A percentile compares a stretch with the other conserved stretches of the same genome.
Evolutionary conservation across 2,329 filamentous ascomycete genomes (phyloP).

Genomic region (Pseudogymnoascus sp.): DNA sequence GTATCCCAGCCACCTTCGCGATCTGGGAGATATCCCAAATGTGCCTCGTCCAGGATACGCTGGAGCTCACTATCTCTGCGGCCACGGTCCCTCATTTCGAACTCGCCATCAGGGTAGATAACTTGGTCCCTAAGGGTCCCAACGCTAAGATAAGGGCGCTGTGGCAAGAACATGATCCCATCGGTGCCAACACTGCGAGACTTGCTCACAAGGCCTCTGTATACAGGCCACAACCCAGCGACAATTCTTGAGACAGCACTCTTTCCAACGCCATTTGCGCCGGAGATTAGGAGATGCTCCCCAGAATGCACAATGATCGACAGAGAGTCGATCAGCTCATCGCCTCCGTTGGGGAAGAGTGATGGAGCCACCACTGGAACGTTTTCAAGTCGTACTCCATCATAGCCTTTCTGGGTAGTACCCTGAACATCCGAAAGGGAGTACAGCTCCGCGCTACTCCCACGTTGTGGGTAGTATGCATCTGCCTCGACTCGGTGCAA

Average conservation of each 20-base stretch:
- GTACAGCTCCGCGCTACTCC: slow-evolving; percentile 68
- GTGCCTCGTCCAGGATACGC: slow-evolving; percentile 71
- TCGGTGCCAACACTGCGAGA: slow-evolving; percentile 75
- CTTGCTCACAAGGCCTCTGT: slow-evolving; percentile 82
- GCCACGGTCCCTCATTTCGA: slow-evolving; percentile 81
- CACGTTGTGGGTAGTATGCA: slow-evolving; percentile 67
- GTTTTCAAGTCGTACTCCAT: slow-evolving; percentile 86
- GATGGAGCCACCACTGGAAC: slow-evolving; percentile 87
- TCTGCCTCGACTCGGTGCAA: slow-evolving; percentile 88
- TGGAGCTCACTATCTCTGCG: slow-evolving; percentile 72
- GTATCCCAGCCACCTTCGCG: slow-evolving; percentile 96
- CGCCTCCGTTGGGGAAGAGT: slow-evolving; percentile 81
- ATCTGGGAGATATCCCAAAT: slow-evolving; percentile 79
- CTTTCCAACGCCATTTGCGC: slow-evolving; percentile 91
- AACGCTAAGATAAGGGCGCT: slow-evolving; percentile 83
- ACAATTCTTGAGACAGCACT: slow-evolving; percentile 79
- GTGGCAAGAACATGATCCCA: slow-evolving; percentile 97
- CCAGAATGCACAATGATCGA: slow-evolving; percentile 84
- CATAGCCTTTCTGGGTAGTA: slow-evolving; percentile 88
- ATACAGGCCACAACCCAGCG: slow-evolving; percentile 91
- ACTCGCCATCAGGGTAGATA: slow-evolving; percentile 90
- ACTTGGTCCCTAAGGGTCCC: slow-evolving; percentile 94
- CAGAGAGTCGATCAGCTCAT: slow-evolving; percentile 81
- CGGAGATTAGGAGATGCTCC: slow-evolving; percentile 91
- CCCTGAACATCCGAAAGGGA: slow-evolving; percentile 88